phyloP scores from a whole-genome alignment of 345 rosid species.

The Heritiera littoralis region DNA sequence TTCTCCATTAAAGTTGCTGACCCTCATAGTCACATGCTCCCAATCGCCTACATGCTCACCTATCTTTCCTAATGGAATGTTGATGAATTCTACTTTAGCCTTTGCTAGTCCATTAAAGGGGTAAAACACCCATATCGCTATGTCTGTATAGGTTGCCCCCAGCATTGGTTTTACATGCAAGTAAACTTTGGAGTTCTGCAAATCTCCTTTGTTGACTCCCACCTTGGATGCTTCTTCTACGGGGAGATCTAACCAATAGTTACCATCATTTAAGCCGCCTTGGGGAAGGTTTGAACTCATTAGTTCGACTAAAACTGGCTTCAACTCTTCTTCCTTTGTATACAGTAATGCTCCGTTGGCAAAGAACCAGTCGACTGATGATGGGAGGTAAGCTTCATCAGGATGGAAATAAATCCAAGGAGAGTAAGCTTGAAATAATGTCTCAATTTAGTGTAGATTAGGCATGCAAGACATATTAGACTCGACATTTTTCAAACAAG shows the following conservation, averaged over 20 bases:
- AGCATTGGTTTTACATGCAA: constrained; percentile 75
- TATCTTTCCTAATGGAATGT: constrained; percentile 55
- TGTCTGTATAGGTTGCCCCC: constrained; percentile 77
- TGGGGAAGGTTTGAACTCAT: constrained; percentile 80
- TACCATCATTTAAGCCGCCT: constrained; percentile 70
- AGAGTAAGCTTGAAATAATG: constrained; percentile 53
- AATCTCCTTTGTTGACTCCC: constrained; percentile 68
- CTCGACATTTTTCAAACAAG: constrained; percentile 62
- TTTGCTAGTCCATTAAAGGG: constrained; percentile 79
- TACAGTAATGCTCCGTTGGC: constrained; percentile 65
- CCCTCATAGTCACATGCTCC: constrained; percentile 80
- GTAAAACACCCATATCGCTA: constrained; percentile 74
- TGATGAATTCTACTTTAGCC: constrained; percentile 64
- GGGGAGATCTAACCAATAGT: constrained; percentile 82
- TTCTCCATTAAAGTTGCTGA: constrained; percentile 79
- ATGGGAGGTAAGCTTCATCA: constrained; percentile 65
- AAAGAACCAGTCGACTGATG: constrained; percentile 77
- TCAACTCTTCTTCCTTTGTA: constrained; percentile 62
- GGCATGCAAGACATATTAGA: constrained; percentile 60
- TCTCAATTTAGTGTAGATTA: constrained; percentile 46
- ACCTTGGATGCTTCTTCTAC: constrained; percentile 44
- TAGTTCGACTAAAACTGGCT: constrained; percentile 46
- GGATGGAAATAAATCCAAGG: constrained; percentile 75
- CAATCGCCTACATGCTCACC: constrained; percentile 90
- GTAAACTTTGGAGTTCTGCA: constrained; percentile 49